Conservation (phyloP, 257 asterid species). For the Jasminum sambac region DNA sequence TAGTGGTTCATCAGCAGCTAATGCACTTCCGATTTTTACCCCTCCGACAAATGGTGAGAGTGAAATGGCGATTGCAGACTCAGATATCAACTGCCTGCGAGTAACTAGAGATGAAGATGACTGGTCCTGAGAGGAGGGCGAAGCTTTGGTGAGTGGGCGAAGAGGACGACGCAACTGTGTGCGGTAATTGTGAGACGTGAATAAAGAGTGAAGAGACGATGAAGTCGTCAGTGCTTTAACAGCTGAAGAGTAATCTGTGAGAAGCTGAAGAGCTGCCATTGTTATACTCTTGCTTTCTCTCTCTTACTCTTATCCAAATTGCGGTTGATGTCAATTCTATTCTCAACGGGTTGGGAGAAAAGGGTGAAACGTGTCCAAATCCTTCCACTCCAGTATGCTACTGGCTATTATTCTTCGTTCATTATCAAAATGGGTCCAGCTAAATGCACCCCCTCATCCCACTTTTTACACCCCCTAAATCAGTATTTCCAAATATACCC, state of each 20-base stretch:
- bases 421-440: neutral
- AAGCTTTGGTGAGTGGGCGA: slow-evolving; percentile 27
- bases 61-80: slow-evolving; percentile 43
- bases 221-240: neutral
- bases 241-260: slow-evolving; percentile 23
- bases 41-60: slow-evolving; percentile 38
- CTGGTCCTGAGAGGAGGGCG: slow-evolving; percentile 20
- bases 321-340: neutral
- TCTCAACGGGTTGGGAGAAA: neutral
- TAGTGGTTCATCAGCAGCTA: slow-evolving; percentile 60
- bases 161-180: slow-evolving; percentile 26
- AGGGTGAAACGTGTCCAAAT: neutral
- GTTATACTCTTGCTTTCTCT: neutral
- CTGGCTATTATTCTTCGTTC: slow-evolving; percentile 1
- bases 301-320: neutral
- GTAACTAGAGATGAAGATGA: slow-evolving; percentile 24
- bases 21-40: slow-evolving; percentile 12
- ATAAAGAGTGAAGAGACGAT: neutral
- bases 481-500: too few species aligned
- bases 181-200: slow-evolving; percentile 18
- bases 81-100: slow-evolving; percentile 61
- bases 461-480: too few species aligned
- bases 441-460: too few species aligned
- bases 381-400: neutral
- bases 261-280: slow-evolving; percentile 25